Conservation (phyloP, 169 alveolate species). For the Perkinsus olseni region DNA sequence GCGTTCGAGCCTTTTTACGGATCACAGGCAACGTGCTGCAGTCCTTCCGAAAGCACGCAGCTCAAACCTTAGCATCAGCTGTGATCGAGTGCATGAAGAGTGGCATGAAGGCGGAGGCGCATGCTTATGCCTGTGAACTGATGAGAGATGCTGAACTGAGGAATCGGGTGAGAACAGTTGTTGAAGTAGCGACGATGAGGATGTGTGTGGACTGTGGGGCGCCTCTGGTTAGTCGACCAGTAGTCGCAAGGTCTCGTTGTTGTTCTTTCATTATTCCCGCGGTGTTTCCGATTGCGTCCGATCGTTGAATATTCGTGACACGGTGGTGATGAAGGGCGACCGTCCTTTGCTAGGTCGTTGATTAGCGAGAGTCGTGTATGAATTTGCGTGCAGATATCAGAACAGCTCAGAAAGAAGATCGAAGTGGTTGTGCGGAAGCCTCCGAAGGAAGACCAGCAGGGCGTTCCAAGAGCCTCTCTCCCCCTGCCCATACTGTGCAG, state of each 20-base stretch:
- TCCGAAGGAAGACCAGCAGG: constrained; percentile 26
- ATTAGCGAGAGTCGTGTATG: too few species aligned
- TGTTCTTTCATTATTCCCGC: too few species aligned
- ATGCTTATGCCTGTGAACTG: background rate
- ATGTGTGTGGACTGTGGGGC: too few species aligned
- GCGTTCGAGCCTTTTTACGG: background rate
- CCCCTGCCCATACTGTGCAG: constrained; percentile 73
- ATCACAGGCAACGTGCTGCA: background rate
- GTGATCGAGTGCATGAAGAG: background rate
- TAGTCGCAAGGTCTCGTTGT: too few species aligned
- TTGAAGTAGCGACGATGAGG: background rate
- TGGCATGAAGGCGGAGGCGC: background rate
- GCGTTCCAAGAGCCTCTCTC: constrained; percentile 46
- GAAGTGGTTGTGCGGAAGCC: constrained; percentile 68
- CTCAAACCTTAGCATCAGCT: background rate
- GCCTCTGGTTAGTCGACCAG: too few species aligned
- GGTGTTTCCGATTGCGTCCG: too few species aligned
- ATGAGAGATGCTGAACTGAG: background rate
- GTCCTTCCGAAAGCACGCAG: background rate
- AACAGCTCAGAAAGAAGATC: constrained; percentile 61
- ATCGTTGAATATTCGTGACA: too few species aligned
- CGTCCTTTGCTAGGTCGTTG: background rate
- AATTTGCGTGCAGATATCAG: constrained; percentile 56
- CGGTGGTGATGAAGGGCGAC: too few species aligned
- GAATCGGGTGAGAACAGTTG: background rate